These are phyloP conservation scores for Nigrospora osmanthi DNA, from an alignment of 2,329 filamentous ascomycete genomes.

Conservation along the genomic window DNA sequence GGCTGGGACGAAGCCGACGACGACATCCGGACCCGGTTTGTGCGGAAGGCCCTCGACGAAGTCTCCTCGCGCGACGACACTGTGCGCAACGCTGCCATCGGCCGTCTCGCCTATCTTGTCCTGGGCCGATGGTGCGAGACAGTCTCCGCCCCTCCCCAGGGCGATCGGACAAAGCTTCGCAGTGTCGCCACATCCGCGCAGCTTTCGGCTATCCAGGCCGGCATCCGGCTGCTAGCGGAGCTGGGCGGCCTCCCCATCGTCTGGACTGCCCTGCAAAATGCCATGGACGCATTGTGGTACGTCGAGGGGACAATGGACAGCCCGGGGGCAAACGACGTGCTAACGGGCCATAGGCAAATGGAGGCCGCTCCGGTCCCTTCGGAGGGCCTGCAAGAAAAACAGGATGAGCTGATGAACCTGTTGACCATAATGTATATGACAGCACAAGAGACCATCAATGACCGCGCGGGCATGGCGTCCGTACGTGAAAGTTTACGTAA, in stretches of 20 bases:
- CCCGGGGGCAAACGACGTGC: no score
- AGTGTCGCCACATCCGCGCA: conserved; percentile 46
- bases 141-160: conserved; percentile 35
- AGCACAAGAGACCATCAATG: conserved; percentile 48
- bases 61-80: conserved; percentile 37
- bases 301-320: conserved; percentile 5
- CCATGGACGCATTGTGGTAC: conserved; percentile 47
- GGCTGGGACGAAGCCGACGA: conserved; percentile 59
- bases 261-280: conserved; percentile 40
- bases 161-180: conserved; percentile 34
- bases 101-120: conserved; percentile 52
- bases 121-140: conserved; percentile 66
- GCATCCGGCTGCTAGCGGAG: conserved; percentile 42
- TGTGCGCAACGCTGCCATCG: conserved; percentile 44
- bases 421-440: conserved; percentile 56
- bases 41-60: conserved; percentile 42
- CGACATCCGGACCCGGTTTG: conserved; percentile 48
- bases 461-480: conserved; percentile 37
- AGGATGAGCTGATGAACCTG: conserved; percentile 54
- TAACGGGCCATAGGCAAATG: conserved; percentile 15
- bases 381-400: conserved; percentile 38
- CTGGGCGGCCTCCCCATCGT: conserved; percentile 41
- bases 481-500: conserved; percentile 43
- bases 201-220: conserved; percentile 50
- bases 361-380: conserved; percentile 33